A percentile compares a stretch with the other conserved stretches of the same genome.
These are phyloP conservation scores for Actinomortierella ambigua DNA, from an alignment of 371 early-diverging fungal genomes.

Conservation along the genomic window DNA sequence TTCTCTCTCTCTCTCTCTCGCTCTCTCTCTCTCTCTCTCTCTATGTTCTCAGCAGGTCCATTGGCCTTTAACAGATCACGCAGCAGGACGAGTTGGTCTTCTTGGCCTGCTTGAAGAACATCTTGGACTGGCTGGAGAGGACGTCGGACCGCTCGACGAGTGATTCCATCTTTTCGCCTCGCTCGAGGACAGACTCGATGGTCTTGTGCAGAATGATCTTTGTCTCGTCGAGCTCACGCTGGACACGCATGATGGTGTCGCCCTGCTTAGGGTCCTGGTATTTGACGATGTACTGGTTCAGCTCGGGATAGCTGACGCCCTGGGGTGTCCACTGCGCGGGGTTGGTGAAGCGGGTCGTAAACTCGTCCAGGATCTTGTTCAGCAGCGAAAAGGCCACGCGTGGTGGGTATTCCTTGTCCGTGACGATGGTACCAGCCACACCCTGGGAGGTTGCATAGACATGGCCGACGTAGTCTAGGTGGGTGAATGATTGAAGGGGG, in stretches of 20 bases:
- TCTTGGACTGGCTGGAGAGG: conserved; percentile 91
- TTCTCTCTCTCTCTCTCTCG: too few species aligned
- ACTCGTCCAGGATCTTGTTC: conserved; percentile 90
- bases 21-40: too few species aligned
- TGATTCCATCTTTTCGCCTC: conserved; percentile 97
- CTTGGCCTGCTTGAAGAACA: conserved; percentile 98
- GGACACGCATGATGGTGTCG: conserved; percentile 94
- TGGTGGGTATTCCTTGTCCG: conserved; percentile 92
- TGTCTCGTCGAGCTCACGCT: conserved; percentile 98
- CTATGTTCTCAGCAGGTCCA: too few species aligned
- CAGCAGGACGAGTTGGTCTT: conserved; percentile 95
- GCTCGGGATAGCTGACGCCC: conserved; percentile 66
- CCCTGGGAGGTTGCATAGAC: conserved; percentile 78
- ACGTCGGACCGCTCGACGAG: conserved; percentile 92
- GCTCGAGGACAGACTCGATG: conserved; percentile 93
- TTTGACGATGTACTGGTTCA: conserved; percentile 73
- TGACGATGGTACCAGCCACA: conserved; percentile 79
- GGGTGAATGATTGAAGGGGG: not conserved
- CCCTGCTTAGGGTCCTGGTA: conserved; percentile 95
- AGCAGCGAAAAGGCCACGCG: conserved; percentile 90
- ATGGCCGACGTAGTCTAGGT: conserved; percentile 82
- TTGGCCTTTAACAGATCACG: conserved; percentile 50
- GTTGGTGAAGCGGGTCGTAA: conserved; percentile 68
- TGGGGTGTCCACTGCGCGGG: conserved; percentile 57
- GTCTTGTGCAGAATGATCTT: conserved; percentile 97